These are phyloP conservation scores for Carex parvula DNA, from an alignment of 176 grass and related monocot genomes.

Conservation along the genomic window DNA sequence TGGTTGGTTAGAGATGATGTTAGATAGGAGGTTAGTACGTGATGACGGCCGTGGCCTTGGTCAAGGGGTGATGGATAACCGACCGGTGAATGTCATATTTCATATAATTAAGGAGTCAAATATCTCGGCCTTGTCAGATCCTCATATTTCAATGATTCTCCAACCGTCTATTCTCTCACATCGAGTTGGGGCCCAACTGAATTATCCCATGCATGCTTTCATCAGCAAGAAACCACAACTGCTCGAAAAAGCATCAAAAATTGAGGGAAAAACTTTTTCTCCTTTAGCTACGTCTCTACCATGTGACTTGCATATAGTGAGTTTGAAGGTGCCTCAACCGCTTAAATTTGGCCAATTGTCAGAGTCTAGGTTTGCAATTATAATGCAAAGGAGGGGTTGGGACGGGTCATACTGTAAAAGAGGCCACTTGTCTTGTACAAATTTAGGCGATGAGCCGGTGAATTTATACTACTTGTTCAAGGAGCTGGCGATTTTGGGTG, in stretches of 20 bases:
- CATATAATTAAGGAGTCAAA: slow-evolving; percentile 82
- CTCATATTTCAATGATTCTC: slow-evolving; percentile 54
- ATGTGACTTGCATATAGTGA: slow-evolving; percentile 86
- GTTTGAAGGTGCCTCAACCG: slow-evolving; percentile 86
- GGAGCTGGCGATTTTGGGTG: slow-evolving; percentile 56
- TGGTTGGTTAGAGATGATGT: slow-evolving; percentile 98
- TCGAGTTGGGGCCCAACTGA: slow-evolving; percentile 59
- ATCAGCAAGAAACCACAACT: slow-evolving; percentile 47
- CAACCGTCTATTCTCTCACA: slow-evolving; percentile 91
- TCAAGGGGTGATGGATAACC: slow-evolving; percentile 93
- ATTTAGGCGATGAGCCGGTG: slow-evolving; percentile 57
- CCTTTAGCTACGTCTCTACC: slow-evolving; percentile 71
- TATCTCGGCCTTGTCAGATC: slow-evolving; percentile 63
- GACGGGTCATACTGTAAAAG: slow-evolving; percentile 77
- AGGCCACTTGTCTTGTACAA: slow-evolving; percentile 64
- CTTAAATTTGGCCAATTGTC: slow-evolving; percentile 62
- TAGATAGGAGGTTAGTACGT: slow-evolving; percentile 76
- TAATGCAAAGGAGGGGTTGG: slow-evolving; percentile 88
- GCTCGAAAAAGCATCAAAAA: slow-evolving; percentile 39
- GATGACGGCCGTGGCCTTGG: slow-evolving; percentile 92
- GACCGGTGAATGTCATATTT: slow-evolving; percentile 74
- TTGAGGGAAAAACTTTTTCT: slow-evolving; percentile 47
- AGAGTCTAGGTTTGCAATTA: slow-evolving; percentile 53
- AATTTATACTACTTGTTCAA: slow-evolving; percentile 98
- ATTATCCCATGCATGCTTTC: slow-evolving; percentile 89